phyloP scores from a whole-genome alignment of 139 green algal species.

The Ulvella scutata region DNA sequence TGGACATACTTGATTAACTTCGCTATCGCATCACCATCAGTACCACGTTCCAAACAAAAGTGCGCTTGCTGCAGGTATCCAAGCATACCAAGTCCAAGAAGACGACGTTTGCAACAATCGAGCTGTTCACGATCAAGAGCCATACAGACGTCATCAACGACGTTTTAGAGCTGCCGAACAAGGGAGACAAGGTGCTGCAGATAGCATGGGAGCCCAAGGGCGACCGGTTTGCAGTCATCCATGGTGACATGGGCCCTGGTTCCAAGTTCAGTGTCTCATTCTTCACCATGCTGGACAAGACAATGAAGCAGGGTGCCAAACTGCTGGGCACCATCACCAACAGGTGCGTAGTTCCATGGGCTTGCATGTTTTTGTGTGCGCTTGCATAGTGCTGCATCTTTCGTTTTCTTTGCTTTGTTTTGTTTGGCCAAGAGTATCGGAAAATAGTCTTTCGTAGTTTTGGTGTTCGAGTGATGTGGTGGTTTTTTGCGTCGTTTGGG shows the following conservation, averaged over 20 bases:
- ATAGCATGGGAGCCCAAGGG: slow-evolving; percentile 94
- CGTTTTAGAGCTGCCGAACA: slow-evolving; percentile 58
- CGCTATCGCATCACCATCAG: too few relatives aligned
- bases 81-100: slow-evolving; percentile 91
- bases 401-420: too few relatives aligned
- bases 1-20: too few relatives aligned
- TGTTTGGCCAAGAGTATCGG: too few relatives aligned
- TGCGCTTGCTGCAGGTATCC: background rate
- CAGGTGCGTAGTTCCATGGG: background rate
- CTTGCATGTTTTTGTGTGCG: background rate
- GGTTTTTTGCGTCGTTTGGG: too few relatives aligned
- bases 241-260: slow-evolving; percentile 62
- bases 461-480: too few relatives aligned
- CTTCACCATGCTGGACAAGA: slow-evolving; percentile 85
- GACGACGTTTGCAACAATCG: slow-evolving; percentile 76
- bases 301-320: slow-evolving; percentile 14
- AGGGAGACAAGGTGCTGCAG: slow-evolving; percentile 54
- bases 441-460: too few relatives aligned
- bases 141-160: slow-evolving; percentile 13
- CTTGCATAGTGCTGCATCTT: too few relatives aligned
- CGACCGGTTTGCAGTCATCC: slow-evolving; percentile 76
- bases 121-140: slow-evolving; percentile 73
- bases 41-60: too few relatives aligned
- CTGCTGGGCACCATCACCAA: slow-evolving; percentile 16
- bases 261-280: slow-evolving; percentile 59